These are phyloP conservation scores for Yamadazyma olivae DNA, from an alignment of 805 yeast species.

Conservation along the genomic window DNA sequence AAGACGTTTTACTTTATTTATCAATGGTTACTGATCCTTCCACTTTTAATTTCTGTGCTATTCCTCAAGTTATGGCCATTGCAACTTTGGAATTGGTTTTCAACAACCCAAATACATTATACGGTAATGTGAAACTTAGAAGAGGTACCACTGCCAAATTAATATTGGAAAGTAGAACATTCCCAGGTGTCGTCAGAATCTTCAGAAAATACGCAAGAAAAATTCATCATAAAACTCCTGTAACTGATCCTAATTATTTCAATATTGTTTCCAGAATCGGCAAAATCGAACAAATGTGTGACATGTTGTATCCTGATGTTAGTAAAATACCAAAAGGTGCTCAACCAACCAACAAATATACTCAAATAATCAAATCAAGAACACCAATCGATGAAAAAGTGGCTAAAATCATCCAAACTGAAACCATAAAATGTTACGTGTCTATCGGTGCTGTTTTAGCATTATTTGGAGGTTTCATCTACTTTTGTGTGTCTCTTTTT, in stretches of 20 bases:
- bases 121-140: slow-evolving; percentile 77
- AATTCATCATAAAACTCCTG: slow-evolving; percentile 77
- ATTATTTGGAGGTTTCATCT: slow-evolving; percentile 7
- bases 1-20: slow-evolving; percentile 72
- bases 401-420: slow-evolving; percentile 10
- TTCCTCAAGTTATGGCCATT: slow-evolving; percentile 99
- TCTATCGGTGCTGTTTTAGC: slow-evolving; percentile 12
- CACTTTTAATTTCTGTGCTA: slow-evolving; percentile 87
- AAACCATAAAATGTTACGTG: slow-evolving; percentile 17
- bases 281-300: slow-evolving; percentile 84
- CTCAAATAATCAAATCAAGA: slow-evolving; percentile 34
- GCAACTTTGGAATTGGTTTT: slow-evolving; percentile 87
- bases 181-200: slow-evolving; percentile 71
- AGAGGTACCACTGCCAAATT: slow-evolving; percentile 82
- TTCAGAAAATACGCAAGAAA: slow-evolving; percentile 70
- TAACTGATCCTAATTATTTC: slow-evolving; percentile 82
- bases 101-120: slow-evolving; percentile 72
- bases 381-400: slow-evolving; percentile 25
- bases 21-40: slow-evolving; percentile 78
- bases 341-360: slow-evolving; percentile 34
- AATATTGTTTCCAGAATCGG: slow-evolving; percentile 83
- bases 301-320: slow-evolving; percentile 60
- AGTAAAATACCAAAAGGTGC: slow-evolving; percentile 56
- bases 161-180: slow-evolving; percentile 69
- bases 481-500: background rate